Evolutionary conservation across 2,329 filamentous ascomycete species (phyloP), one percentile per base, ranked within the genome.

Genomic region (Calonectria hongkongensis): DNA sequence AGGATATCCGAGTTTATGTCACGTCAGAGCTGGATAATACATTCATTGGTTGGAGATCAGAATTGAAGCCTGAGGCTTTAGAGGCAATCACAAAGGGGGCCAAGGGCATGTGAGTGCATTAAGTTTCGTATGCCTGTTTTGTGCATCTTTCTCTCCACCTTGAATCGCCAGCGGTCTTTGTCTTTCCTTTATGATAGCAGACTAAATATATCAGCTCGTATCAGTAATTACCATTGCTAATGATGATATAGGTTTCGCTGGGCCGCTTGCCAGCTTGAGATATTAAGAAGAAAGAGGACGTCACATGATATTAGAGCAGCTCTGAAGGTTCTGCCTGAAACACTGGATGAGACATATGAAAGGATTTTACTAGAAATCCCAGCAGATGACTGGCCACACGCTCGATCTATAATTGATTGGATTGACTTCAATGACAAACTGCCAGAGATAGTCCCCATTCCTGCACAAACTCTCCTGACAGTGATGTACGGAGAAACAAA

Each of bases 231-330:
- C 13, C 5, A 47, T n/a, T 47, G 16, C 16, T 47, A 21, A 21
- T 21, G 21, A 47, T 47, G 10, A n/a, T n/a, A 47, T n/a, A 47
- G 43, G 66, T 68, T 68, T 21, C 54, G 54, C 4, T 68, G 66
- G 66, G 66, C 30, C 16, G 66, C 28, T 16, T 68, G 66, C 66
- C 66, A 68, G 28, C 16, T 68, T 3, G 43, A 68, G 25, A 36
- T 21, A 8, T 28, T 68, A 28, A 39, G 54, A 12, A 21, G 51
- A 8, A 60, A 62, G 25, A 13, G 39, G 7, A 33, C 43, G 21
- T 3, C 43, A 1, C 27, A 47, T 43, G 39, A 36, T n/a, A 50
- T 68, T n/a, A 45, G 51, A 30, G 12, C 28, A 33, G 66, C 39
- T 12, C n/a, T 68, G 2, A 6, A 27, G 4, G 50, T 5, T 2